These are phyloP conservation scores for Melampsora americana DNA, from an alignment of 1,284 basidiomycete genomes.

Conservation along the genomic window DNA sequence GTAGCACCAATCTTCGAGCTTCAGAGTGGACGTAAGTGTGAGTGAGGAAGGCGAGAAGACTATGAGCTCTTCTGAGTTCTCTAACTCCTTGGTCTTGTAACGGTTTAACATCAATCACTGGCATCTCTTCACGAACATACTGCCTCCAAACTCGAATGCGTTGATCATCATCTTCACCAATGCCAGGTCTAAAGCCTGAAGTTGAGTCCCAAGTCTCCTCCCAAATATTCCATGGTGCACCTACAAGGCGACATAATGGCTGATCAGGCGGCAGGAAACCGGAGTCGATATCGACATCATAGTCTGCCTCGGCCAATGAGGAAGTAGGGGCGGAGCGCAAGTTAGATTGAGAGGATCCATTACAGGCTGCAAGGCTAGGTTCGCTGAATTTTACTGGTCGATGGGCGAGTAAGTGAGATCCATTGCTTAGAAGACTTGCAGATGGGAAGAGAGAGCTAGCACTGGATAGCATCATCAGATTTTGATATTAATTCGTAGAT, in stretches of 20 bases:
- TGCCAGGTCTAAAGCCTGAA: neutral
- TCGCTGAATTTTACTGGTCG: no score
- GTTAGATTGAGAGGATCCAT: no score
- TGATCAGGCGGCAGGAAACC: conserved; percentile 85
- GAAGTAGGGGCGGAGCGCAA: conserved; percentile 47
- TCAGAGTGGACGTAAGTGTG: conserved; percentile 84
- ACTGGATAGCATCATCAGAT: no score
- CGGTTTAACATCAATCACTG: conserved; percentile 27
- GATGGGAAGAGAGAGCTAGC: no score
- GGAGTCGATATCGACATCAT: conserved; percentile 84
- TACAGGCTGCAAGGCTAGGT: no score
- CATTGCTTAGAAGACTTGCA: no score
- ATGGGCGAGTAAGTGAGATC: neutral
- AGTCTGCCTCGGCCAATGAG: conserved; percentile 77
- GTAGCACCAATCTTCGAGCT: conserved; percentile 57
- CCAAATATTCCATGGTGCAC: conserved; percentile 63
- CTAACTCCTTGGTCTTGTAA: conserved; percentile 6
- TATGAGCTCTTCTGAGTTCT: conserved; percentile 73
- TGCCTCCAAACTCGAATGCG: conserved; percentile 11
- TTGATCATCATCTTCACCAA: conserved; percentile 62
- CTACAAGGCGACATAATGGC: conserved; percentile 66
- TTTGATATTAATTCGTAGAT: no score
- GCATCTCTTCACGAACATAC: conserved; percentile 42
- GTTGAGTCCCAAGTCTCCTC: conserved; percentile 57
- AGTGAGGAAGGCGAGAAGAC: conserved; percentile 76